phyloP scores from a whole-genome alignment of 805 yeast genomes.

The Saccharomyces eubayanus region DNA sequence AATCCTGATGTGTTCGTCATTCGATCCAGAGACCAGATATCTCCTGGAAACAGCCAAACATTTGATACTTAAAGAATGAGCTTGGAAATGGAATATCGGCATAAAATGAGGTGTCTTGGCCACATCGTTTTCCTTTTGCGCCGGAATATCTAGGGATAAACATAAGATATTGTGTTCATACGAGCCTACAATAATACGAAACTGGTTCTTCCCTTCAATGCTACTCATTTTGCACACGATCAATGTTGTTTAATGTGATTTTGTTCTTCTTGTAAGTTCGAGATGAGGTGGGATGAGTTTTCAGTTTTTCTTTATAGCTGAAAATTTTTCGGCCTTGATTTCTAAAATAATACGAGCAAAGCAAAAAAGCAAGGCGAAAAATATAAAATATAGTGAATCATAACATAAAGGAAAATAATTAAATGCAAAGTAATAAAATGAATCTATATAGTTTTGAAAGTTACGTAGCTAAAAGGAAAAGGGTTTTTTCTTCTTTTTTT shows the following conservation, averaged over 20 bases:
- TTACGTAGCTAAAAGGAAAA: neutral
- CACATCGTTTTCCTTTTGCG: neutral
- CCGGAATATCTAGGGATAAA: conserved; percentile 59
- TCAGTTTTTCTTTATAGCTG: neutral
- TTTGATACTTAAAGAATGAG: conserved; percentile 84
- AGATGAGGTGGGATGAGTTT: conserved; percentile 4
- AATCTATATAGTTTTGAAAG: neutral
- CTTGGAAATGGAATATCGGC: conserved; percentile 92
- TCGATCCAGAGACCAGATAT: conserved; percentile 86
- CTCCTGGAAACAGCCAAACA: conserved; percentile 75
- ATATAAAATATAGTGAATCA: neutral
- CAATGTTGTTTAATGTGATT: neutral
- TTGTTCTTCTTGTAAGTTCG: neutral
- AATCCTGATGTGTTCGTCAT: conserved; percentile 90
- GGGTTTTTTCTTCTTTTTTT: too few species aligned
- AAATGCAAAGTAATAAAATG: neutral
- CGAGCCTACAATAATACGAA: conserved; percentile 86
- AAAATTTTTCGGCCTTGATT: neutral
- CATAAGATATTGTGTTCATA: conserved; percentile 90
- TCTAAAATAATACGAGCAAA: neutral
- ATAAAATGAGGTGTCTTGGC: conserved; percentile 57
- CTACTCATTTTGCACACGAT: neutral
- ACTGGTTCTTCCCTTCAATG: conserved; percentile 30
- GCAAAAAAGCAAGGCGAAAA: neutral
- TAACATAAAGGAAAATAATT: neutral